A percentile compares a stretch with the other conserved stretches of the same genome.
Conservation (phyloP, 768 basidiomycete species). For the Boletus insuetus region DNA sequence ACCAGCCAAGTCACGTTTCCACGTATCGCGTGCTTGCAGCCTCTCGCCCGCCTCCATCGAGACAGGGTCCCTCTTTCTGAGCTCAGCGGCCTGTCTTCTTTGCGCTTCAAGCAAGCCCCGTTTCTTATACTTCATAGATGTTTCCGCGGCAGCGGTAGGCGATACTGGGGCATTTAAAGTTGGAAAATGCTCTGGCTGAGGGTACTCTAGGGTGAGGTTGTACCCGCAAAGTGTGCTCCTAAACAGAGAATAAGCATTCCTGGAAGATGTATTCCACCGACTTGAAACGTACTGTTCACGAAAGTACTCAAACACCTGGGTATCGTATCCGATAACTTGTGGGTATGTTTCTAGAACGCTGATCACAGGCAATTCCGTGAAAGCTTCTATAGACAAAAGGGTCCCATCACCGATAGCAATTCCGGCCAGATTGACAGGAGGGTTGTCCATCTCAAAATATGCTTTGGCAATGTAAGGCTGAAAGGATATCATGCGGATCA, state of each 20-base stretch:
- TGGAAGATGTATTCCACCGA: background rate
- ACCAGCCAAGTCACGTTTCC: slow-evolving; percentile 48
- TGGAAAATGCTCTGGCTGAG: slow-evolving; percentile 54
- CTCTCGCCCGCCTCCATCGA: slow-evolving; percentile 17
- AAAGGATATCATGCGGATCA: slow-evolving; percentile 19
- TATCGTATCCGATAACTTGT: slow-evolving; percentile 70
- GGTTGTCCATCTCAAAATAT: slow-evolving; percentile 56
- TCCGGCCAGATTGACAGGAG: slow-evolving; percentile 65
- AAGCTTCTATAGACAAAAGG: slow-evolving; percentile 47
- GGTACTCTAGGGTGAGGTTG: slow-evolving; percentile 68
- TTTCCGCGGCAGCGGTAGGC: rapidly evolving
- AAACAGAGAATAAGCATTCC: background rate
- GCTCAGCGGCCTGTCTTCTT: background rate
- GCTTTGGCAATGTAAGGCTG: slow-evolving; percentile 75
- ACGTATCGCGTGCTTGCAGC: slow-evolving; percentile 17
- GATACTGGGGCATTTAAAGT: slow-evolving; percentile 3
- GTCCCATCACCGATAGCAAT: slow-evolving; percentile 70
- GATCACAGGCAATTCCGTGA: slow-evolving; percentile 54
- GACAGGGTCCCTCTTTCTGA: slow-evolving; percentile 4
- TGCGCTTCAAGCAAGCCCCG: slow-evolving; percentile 11
- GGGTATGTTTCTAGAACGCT: slow-evolving; percentile 68
- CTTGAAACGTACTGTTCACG: slow-evolving; percentile 51
- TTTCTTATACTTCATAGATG: background rate
- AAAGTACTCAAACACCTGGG: slow-evolving; percentile 63
- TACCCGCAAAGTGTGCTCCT: slow-evolving; percentile 62